A percentile compares a stretch with the other conserved stretches of the same genome.
phyloP scores from a whole-genome alignment of 805 yeast genomes.

The Metahyphopichia silvanorum region DNA sequence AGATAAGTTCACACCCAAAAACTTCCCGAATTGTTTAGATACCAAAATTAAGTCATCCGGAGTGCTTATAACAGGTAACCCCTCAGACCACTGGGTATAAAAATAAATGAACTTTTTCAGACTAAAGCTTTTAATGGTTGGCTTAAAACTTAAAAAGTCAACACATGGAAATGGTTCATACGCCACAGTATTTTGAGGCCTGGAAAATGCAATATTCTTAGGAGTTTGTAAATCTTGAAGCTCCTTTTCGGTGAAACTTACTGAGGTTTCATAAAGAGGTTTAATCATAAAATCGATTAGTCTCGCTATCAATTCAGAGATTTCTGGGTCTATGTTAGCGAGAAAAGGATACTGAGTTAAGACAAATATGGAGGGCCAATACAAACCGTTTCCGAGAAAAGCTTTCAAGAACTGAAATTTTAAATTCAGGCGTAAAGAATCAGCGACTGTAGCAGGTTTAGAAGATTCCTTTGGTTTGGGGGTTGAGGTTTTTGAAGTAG shows the following conservation, averaged over 20 bases:
- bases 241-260: conserved; percentile 15
- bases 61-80: conserved; percentile 33
- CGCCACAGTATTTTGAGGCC: conserved; percentile 22
- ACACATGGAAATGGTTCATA: conserved; percentile 20
- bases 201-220: conserved; percentile 18
- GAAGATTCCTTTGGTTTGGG: conserved; percentile 5
- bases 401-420: conserved; percentile 45
- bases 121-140: conserved; percentile 19
- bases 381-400: conserved; percentile 56
- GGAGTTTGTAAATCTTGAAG: conserved; percentile 17
- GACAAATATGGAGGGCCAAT: conserved; percentile 58
- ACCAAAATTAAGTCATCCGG: conserved; percentile 44
- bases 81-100: conserved; percentile 46
- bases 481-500: conserved; percentile 9
- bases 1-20: conserved; percentile 56
- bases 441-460: conserved; percentile 7
- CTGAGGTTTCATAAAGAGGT: conserved; percentile 40
- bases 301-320: conserved; percentile 46
- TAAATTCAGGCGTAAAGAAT: conserved; percentile 17
- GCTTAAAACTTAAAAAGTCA: conserved; percentile 26
- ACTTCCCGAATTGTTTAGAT: conserved; percentile 49
- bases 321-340: conserved; percentile 48
- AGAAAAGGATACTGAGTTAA: conserved; percentile 61
- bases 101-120: conserved; percentile 36
- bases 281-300: conserved; percentile 46